Percentiles rank a stretch among this genome's conserved stretches.
These are phyloP conservation scores for Neofusicoccum cordaticola DNA, from an alignment of 2,329 filamentous ascomycete genomes.

Conservation along the genomic window DNA sequence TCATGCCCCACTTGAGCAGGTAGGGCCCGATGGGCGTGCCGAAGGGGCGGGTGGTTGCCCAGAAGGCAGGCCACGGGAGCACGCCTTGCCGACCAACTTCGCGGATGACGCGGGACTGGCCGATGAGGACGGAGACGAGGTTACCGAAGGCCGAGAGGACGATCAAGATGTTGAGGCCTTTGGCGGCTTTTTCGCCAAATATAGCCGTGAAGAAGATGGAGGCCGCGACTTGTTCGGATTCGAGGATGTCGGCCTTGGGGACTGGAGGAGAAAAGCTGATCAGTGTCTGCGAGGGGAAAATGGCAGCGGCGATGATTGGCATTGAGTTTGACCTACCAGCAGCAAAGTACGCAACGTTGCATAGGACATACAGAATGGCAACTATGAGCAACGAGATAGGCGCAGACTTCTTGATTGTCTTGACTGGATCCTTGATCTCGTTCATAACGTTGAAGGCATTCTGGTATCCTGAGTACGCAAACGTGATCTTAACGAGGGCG, in stretches of 20 bases:
- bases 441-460: conserved; percentile 36
- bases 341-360: conserved; percentile 63
- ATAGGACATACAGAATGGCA: conserved; percentile 62
- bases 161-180: conserved; percentile 59
- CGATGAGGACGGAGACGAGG: conserved; percentile 53
- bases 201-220: conserved; percentile 65
- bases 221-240: conserved; percentile 65
- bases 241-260: conserved; percentile 64
- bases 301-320: conserved; percentile 26
- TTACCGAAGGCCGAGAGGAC: conserved; percentile 68
- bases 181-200: conserved; percentile 51
- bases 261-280: conserved; percentile 41
- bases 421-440: conserved; percentile 53
- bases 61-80: conserved; percentile 58
- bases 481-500: conserved; percentile 32
- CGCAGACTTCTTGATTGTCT: conserved; percentile 62
- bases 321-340: conserved; percentile 40
- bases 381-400: conserved; percentile 60
- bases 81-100: conserved; percentile 59
- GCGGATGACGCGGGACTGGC: conserved; percentile 28
- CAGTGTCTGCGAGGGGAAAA: conserved; percentile 25
- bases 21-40: conserved; percentile 66
- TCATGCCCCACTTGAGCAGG: conserved; percentile 66
- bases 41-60: conserved; percentile 66
- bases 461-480: conserved; percentile 30